Percentiles rank a stretch among this genome's conserved stretches.
Conservation (phyloP, 192 early-diverging fungal species). For the Coemansia sp. region DNA sequence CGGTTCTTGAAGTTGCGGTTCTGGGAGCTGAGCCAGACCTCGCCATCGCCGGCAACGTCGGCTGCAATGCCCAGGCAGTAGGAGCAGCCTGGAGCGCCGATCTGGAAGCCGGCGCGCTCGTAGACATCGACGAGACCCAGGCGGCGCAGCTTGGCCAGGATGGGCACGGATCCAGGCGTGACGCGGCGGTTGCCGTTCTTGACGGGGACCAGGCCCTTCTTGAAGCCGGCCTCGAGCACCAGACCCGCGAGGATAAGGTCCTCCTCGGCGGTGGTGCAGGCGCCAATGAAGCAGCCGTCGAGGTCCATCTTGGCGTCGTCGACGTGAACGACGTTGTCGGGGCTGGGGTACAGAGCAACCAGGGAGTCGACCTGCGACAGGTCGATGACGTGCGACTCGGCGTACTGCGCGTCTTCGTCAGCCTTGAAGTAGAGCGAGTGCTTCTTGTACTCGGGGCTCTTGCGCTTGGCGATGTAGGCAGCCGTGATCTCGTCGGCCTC, state of each 20-base stretch:
- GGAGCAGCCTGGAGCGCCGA: slow-evolving; percentile 76
- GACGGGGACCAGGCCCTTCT: slow-evolving; percentile 63
- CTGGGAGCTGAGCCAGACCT: slow-evolving; percentile 80
- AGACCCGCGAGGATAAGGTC: slow-evolving; percentile 75
- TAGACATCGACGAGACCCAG: slow-evolving; percentile 72
- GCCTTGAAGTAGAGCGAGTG: slow-evolving; percentile 70
- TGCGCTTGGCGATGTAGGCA: slow-evolving; percentile 69
- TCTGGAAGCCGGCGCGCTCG: slow-evolving; percentile 68
- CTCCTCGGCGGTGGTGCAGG: slow-evolving; percentile 80
- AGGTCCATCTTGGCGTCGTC: slow-evolving; percentile 63
- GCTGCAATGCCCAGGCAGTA: slow-evolving; percentile 81
- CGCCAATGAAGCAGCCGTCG: slow-evolving; percentile 79
- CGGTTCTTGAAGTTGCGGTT: slow-evolving; percentile 87
- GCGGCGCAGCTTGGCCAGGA: slow-evolving; percentile 71
- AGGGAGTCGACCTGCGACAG: slow-evolving; percentile 65
- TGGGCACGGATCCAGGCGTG: slow-evolving; percentile 74
- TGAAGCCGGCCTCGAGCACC: slow-evolving; percentile 70
- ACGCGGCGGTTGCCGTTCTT: slow-evolving; percentile 65
- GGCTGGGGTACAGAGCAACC: slow-evolving; percentile 69
- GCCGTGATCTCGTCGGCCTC: slow-evolving; percentile 73
- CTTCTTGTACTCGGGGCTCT: slow-evolving; percentile 66
- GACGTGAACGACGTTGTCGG: slow-evolving; percentile 71
- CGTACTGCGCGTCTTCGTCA: slow-evolving; percentile 71
- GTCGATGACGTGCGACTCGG: slow-evolving; percentile 74
- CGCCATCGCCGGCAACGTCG: slow-evolving; percentile 71